Conservation (phyloP, 2,329 filamentous ascomycete genomes). For the Pyricularia pennisetigena region DNA sequence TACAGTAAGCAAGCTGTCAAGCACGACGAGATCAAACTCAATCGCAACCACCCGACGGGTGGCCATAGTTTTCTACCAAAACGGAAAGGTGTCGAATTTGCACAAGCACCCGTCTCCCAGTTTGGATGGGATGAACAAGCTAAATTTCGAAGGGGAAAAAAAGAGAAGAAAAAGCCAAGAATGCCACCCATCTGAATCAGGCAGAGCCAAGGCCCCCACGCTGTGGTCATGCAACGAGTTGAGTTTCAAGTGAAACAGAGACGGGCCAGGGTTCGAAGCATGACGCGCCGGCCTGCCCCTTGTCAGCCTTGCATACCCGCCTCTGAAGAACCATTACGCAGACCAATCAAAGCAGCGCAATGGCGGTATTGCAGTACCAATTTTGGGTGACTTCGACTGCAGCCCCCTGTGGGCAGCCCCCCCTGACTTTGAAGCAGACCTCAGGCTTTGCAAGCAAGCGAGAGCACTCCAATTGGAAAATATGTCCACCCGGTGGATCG, state of each 20-base stretch:
- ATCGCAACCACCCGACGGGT: not conserved
- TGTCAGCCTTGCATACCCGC: slow-evolving; percentile 23
- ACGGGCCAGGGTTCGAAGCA: slow-evolving; percentile 18
- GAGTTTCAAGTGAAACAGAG: slow-evolving; percentile 37
- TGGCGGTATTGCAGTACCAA: slow-evolving; percentile 2
- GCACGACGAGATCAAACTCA: not conserved
- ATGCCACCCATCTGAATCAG: not conserved
- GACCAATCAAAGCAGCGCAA: slow-evolving; percentile 13
- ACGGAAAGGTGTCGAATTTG: not conserved
- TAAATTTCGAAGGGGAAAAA: not conserved
- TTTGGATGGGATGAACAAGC: not conserved
- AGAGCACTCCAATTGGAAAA: not conserved
- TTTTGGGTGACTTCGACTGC: slow-evolving; percentile 18
- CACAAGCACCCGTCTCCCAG: not conserved
- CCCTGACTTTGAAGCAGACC: slow-evolving; percentile 7
- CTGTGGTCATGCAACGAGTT: slow-evolving; percentile 10
- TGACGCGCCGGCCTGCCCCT: slow-evolving; percentile 13
- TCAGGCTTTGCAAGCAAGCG: not conserved
- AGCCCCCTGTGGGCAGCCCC: slow-evolving; percentile 1
- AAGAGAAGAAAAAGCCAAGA: not conserved
- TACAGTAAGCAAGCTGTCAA: not conserved
- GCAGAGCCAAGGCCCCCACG: not conserved
- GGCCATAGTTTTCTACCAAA: not conserved
- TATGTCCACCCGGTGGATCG: not conserved
- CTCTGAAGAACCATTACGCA: slow-evolving; percentile 14